A percentile compares a stretch with the other conserved stretches of the same genome.
Conservation (phyloP, 2,329 filamentous ascomycete species). For the Lecanicillium sp. region DNA sequence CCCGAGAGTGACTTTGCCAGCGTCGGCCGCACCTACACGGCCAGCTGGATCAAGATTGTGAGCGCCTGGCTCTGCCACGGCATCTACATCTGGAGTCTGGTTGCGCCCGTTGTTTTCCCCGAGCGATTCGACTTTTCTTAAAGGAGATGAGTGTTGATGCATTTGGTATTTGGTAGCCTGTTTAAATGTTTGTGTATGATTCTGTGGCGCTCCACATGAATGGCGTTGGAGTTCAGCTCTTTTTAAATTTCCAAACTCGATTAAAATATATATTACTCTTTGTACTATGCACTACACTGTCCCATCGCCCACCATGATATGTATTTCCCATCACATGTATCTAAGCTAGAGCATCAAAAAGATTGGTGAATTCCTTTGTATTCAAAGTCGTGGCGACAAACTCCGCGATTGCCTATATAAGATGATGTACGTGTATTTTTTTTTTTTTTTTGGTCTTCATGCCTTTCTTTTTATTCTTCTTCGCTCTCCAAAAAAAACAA, state of each 20-base stretch:
- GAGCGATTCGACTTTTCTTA: conserved; percentile 69
- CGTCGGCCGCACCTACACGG: conserved; percentile 92
- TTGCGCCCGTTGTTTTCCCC: conserved; percentile 79
- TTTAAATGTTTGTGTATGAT: not conserved
- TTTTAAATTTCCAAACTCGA: not conserved
- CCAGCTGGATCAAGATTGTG: conserved; percentile 98
- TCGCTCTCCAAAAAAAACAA: no score
- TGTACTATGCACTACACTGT: no score
- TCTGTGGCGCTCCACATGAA: not conserved
- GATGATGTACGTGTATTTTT: no score
- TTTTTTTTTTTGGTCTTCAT: no score
- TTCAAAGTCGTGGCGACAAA: no score
- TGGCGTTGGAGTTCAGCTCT: not conserved
- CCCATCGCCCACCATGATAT: no score
- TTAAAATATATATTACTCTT: not conserved
- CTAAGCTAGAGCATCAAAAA: no score
- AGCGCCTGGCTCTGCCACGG: conserved; percentile 95
- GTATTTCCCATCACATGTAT: no score
- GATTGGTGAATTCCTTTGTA: no score
- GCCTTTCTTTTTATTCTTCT: no score
- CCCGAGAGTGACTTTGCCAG: conserved; percentile 70
- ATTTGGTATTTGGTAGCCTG: not conserved
- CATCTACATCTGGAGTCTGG: conserved; percentile 88
- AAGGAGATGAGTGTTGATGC: no score
- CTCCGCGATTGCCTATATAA: no score